Evolutionary conservation across 208 protist species (phyloP).

Genomic region (Acanthamoeba healyi): DNA sequence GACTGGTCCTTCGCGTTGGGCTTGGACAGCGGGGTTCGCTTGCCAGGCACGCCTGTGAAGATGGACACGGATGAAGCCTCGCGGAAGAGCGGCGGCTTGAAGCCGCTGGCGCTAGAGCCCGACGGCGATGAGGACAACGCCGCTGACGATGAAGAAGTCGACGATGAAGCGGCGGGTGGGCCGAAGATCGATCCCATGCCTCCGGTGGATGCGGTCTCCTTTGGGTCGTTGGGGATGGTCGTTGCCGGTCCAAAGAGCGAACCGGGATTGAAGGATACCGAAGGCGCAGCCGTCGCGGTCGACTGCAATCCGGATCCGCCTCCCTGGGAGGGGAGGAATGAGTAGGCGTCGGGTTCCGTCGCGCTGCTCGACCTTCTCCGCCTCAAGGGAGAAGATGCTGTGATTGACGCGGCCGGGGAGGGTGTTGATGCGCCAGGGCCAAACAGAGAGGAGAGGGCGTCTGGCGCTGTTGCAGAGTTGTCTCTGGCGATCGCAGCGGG

Average conservation of each 20-base stretch:
- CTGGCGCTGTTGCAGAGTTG: neutral
- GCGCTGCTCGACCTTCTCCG: neutral
- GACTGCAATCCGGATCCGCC: too few species aligned
- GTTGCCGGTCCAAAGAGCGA: neutral
- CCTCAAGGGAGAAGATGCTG: neutral
- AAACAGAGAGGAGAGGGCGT: neutral
- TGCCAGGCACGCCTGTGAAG: conserved; percentile 22
- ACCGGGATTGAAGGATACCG: neutral
- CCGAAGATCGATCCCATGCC: conserved; percentile 1
- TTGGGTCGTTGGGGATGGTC: neutral
- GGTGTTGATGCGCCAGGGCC: neutral
- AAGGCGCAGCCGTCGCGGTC: neutral
- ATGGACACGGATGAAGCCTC: neutral
- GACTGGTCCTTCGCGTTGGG: neutral
- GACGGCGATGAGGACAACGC: neutral
- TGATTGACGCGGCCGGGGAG: neutral
- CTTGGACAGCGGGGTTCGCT: conserved; percentile 15
- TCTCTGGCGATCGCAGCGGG: neutral
- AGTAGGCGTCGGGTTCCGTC: neutral
- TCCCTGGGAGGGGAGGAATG: neutral
- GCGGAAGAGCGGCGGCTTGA: conserved; percentile 6
- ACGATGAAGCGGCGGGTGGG: neutral
- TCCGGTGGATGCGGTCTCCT: neutral
- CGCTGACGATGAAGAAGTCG: neutral
- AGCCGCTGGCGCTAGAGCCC: neutral